These are phyloP conservation scores for Populus deltoides DNA, from an alignment of 345 rosid species.

Conservation along the genomic window DNA sequence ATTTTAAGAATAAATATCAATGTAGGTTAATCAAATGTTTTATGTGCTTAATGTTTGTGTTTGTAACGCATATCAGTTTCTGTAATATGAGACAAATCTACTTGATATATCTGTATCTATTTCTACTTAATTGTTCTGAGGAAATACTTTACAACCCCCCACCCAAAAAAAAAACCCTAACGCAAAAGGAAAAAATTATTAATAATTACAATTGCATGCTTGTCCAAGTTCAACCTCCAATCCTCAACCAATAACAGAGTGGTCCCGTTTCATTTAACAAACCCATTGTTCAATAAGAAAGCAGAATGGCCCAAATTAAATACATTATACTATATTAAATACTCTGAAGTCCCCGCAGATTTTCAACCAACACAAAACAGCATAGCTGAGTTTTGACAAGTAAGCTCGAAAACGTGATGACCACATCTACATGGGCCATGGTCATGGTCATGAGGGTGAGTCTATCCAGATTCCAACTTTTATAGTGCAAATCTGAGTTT, in stretches of 20 bases:
- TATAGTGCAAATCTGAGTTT: not conserved
- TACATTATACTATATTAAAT: not conserved
- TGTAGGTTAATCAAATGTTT: not conserved
- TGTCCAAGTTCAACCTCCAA: not conserved
- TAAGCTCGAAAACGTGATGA: not conserved
- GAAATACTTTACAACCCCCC: not conserved
- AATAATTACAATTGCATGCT: not conserved
- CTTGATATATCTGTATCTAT: too few relatives aligned
- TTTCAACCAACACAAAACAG: not conserved
- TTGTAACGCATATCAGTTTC: not conserved
- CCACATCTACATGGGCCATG: not conserved
- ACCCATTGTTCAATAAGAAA: not conserved
- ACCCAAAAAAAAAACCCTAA: not conserved
- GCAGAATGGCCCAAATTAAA: not conserved
- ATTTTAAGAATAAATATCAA: not conserved
- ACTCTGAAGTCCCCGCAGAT: not conserved
- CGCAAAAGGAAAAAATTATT: not conserved
- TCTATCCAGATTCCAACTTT: too few relatives aligned
- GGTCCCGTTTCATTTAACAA: not conserved
- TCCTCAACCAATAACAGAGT: not conserved
- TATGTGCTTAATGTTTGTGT: not conserved
- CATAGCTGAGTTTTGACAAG: not conserved
- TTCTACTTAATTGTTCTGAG: not conserved
- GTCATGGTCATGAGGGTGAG: too few relatives aligned
- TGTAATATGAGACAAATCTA: not conserved